Base-by-base conservation (phyloP, 2,329 filamentous ascomycete species). In the Epichloe scottii region DNA sequence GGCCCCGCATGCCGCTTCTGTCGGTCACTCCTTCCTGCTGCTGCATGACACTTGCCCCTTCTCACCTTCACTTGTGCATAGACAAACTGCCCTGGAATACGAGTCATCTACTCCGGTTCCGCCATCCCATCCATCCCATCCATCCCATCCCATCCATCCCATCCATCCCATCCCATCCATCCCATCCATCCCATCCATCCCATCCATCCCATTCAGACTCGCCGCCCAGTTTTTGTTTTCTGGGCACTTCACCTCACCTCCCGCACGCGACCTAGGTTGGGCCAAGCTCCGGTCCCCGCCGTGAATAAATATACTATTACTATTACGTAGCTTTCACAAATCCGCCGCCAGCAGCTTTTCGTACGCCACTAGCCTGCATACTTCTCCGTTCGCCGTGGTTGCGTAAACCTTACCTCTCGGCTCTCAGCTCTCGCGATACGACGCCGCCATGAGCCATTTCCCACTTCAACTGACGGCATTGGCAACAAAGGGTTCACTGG, bases 361-460 rank as follows among this genome's bases (percentile, higher is more conserved):
- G 39, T 21, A 21, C 40, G 19, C 40, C 40, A 12, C 12, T 12
- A 19, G n/a, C 19, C 6, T 23, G 11, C 40, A 12, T 19, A 10
- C 40, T 42, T 12, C 40, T 15, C 35, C 17, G 17, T 35, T 5
- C 23, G 14, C 17, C 35, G 4, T n/a, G 26, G 14, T 44, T n/a
- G 42, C 42, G 7, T 40, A 34, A 23, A 43, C 17, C 21, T 23
- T 5, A n/a, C 23, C 47, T 30, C 26, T 30, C 46, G 23, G 19
- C 42, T 48, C 40, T 47, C 21, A 26, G 23, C 23, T 44, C 23
- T 53, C 47, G 41, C 40, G 14, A 44, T 19, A 44, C 42, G 30
- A 49, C 47, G 47, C 30, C 38, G 47, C 30, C 47, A 54, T 55
- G 53, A 34, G 35, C 33, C 21, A 10, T 23, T 23, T 5, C 30